Percentiles rank a stretch among this genome's conserved stretches.
These are phyloP conservation scores for Diospyros lotus DNA, from an alignment of 148 eudicot species.

Conservation along the genomic window DNA sequence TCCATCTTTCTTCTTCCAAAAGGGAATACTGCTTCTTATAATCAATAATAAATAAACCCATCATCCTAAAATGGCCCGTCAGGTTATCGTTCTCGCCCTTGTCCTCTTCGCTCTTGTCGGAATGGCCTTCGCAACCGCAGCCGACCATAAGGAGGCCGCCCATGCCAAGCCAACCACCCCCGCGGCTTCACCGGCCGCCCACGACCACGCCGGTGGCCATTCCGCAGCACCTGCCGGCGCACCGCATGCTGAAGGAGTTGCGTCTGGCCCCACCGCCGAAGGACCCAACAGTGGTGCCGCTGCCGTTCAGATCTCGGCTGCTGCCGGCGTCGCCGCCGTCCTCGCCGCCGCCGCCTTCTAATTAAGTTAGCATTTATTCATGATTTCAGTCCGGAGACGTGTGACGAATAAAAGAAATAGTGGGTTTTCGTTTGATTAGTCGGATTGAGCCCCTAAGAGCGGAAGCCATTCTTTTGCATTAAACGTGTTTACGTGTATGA, in stretches of 20 bases:
- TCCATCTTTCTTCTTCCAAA: too few relatives aligned
- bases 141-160: not conserved
- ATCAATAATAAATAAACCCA: too few relatives aligned
- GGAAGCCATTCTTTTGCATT: too few relatives aligned
- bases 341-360: constrained; percentile 1
- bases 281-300: not conserved
- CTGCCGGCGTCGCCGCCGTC: not conserved
- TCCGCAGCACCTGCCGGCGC: constrained; percentile 19
- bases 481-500: too few relatives aligned
- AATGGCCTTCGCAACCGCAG: constrained; percentile 8
- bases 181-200: too few relatives aligned
- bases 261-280: not conserved
- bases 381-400: too few relatives aligned
- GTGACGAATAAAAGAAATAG: too few relatives aligned
- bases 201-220: not conserved
- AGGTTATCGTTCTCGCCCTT: constrained; percentile 12
- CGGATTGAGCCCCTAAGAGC: too few relatives aligned
- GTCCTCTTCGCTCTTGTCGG: constrained; percentile 22
- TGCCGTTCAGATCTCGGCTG: not conserved
- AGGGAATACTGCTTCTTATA: too few relatives aligned
- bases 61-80: constrained; percentile 20
- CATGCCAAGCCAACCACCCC: not conserved
- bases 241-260: constrained; percentile 5
- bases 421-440: too few relatives aligned
- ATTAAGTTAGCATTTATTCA: too few relatives aligned